Conservation (phyloP, 257 asterid genomes). For the Plantago major region DNA sequence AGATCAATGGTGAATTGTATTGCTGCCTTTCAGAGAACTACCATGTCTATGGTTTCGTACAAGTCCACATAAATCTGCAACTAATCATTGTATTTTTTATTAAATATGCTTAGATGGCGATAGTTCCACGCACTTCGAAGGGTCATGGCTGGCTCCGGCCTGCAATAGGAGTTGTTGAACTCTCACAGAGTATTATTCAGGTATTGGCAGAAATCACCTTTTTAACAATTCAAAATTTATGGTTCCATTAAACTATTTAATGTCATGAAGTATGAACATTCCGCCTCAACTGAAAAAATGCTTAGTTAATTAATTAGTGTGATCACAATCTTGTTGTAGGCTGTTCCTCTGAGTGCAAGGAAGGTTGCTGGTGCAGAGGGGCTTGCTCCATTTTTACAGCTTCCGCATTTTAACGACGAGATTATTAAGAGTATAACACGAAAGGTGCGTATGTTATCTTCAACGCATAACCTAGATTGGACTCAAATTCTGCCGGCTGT, state of each 20-base stretch:
- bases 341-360: constrained; percentile 83
- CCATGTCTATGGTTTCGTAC: neutral
- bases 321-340: constrained; percentile 41
- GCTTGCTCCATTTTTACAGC: constrained; percentile 80
- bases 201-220: constrained; percentile 29
- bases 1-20: neutral
- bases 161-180: constrained; percentile 74
- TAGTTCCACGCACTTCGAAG: constrained; percentile 65
- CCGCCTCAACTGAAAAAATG: constrained; percentile 10
- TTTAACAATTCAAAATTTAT: neutral
- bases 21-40: neutral
- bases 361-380: constrained; percentile 65
- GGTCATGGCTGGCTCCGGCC: constrained; percentile 98
- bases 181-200: constrained; percentile 86
- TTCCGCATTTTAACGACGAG: constrained; percentile 80
- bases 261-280: neutral
- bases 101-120: constrained; percentile 56
- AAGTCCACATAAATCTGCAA: constrained; percentile 1
- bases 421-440: constrained; percentile 53
- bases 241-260: neutral
- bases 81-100: constrained; percentile 9
- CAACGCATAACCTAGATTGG: neutral
- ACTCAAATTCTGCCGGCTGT: neutral
- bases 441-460: constrained; percentile 44
- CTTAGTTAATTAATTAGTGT: constrained; percentile 11